These are phyloP conservation scores for Xylaria palmicola DNA, from an alignment of 495 filamentous ascomycete species.

Conservation along the genomic window DNA sequence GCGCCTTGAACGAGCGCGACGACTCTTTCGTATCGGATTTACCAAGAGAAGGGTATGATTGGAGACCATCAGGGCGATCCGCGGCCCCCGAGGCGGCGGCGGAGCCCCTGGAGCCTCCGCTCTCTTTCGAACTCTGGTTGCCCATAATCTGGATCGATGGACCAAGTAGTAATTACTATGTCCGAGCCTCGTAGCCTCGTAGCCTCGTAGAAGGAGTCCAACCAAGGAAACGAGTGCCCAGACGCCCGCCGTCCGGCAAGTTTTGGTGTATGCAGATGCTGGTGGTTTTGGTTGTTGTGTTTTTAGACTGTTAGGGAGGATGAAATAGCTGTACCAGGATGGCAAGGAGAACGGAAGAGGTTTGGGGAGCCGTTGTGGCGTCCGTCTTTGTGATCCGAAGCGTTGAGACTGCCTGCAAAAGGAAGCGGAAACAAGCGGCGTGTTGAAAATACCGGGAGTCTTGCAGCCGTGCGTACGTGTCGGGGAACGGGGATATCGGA, in stretches of 20 bases:
- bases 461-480: slow-evolving; percentile 4
- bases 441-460: background rate
- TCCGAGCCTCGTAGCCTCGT: slow-evolving; percentile 20
- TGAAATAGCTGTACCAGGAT: slow-evolving; percentile 49
- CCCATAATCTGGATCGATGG: slow-evolving; percentile 62
- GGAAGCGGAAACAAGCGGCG: background rate
- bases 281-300: slow-evolving; percentile 10
- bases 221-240: slow-evolving; percentile 30
- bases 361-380: slow-evolving; percentile 42
- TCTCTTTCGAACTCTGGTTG: slow-evolving; percentile 84
- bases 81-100: slow-evolving; percentile 34
- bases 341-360: slow-evolving; percentile 44
- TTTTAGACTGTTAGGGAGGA: slow-evolving; percentile 44
- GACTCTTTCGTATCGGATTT: slow-evolving; percentile 96
- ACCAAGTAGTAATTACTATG: slow-evolving; percentile 8
- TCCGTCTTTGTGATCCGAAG: slow-evolving; percentile 36
- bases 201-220: slow-evolving; percentile 14
- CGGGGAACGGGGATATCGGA: slow-evolving; percentile 16
- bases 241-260: slow-evolving; percentile 38
- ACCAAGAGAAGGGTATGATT: slow-evolving; percentile 86
- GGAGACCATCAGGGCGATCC: slow-evolving; percentile 47
- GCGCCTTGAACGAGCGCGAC: slow-evolving; percentile 80
- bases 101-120: slow-evolving; percentile 44
- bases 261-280: slow-evolving; percentile 36
- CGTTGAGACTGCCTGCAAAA: slow-evolving; percentile 6